A percentile compares a stretch with the other conserved stretches of the same genome.
These are phyloP conservation scores for Taiozyma sp. DNA, from an alignment of 1,139 yeast genomes.

Conservation along the genomic window DNA sequence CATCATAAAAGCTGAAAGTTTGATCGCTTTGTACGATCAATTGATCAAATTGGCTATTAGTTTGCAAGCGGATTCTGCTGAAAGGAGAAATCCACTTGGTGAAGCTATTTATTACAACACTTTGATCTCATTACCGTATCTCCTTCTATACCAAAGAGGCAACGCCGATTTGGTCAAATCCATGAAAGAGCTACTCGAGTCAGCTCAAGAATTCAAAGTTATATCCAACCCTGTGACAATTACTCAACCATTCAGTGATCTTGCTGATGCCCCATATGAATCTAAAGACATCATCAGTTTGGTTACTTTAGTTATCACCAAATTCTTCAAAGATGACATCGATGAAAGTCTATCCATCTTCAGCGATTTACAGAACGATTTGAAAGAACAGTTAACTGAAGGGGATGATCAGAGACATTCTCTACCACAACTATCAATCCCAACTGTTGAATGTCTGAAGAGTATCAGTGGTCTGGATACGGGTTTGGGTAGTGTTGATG, in stretches of 20 bases:
- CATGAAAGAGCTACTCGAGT: conserved; percentile 39
- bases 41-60: conserved; percentile 53
- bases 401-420: conserved; percentile 32
- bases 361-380: conserved; percentile 7
- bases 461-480: conserved; percentile 27
- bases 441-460: conserved; percentile 36
- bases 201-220: conserved; percentile 32
- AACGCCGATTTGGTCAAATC: conserved; percentile 22
- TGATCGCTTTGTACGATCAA: conserved; percentile 47
- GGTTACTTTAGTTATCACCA: conserved; percentile 49
- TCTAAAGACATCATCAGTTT: conserved; percentile 46
- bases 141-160: conserved; percentile 35
- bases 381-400: conserved; percentile 9
- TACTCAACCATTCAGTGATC: conserved; percentile 38
- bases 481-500: conserved; percentile 39
- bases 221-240: conserved; percentile 19
- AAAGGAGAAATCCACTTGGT: conserved; percentile 49
- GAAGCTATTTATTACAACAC: conserved; percentile 65
- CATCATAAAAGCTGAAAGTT: conserved; percentile 46
- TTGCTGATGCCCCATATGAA: conserved; percentile 44
- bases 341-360: conserved; percentile 14
- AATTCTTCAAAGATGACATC: conserved; percentile 27
- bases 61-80: conserved; percentile 37
- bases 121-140: conserved; percentile 64
- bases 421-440: conserved; percentile 45